A percentile compares a stretch with the other conserved stretches of the same genome.
Evolutionary conservation across 768 basidiomycete species (phyloP).

Genomic region (Suillus tomentosus): DNA sequence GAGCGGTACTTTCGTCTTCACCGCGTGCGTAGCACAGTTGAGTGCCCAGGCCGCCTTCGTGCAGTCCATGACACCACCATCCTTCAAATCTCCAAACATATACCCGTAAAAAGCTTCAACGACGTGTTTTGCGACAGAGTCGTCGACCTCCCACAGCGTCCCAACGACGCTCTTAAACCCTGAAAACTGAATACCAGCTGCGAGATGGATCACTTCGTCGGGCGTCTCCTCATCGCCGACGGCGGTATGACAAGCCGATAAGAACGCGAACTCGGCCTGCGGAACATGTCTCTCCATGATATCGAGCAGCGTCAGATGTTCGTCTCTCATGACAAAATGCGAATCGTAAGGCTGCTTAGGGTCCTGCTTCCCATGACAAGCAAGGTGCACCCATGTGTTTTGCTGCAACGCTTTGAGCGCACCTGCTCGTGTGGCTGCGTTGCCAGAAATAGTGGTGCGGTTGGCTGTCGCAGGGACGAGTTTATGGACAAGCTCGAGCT

Average conservation of each 20-base stretch:
- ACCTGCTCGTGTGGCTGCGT: conserved; percentile 16
- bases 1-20: not conserved
- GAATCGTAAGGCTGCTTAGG: conserved; percentile 27
- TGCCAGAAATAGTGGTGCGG: conserved; percentile 8
- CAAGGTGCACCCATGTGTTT: conserved; percentile 33
- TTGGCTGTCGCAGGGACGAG: not conserved
- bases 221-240: not conserved
- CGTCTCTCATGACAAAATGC: conserved; percentile 16
- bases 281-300: not conserved
- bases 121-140: not conserved
- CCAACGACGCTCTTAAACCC: not conserved
- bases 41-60: not conserved
- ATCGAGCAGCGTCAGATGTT: not conserved
- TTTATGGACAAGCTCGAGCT: not conserved
- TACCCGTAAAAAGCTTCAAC: not conserved
- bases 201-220: not conserved
- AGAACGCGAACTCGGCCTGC: not conserved
- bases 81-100: not conserved
- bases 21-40: not conserved
- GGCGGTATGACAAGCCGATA: not conserved
- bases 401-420: conserved; percentile 18
- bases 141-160: not conserved
- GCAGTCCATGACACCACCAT: not conserved
- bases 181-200: not conserved
- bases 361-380: conserved; percentile 32